A percentile compares a stretch with the other conserved stretches of the same genome.
These are phyloP conservation scores for Suhomyces pyralidae DNA, from an alignment of 805 yeast species.

Conservation along the genomic window DNA sequence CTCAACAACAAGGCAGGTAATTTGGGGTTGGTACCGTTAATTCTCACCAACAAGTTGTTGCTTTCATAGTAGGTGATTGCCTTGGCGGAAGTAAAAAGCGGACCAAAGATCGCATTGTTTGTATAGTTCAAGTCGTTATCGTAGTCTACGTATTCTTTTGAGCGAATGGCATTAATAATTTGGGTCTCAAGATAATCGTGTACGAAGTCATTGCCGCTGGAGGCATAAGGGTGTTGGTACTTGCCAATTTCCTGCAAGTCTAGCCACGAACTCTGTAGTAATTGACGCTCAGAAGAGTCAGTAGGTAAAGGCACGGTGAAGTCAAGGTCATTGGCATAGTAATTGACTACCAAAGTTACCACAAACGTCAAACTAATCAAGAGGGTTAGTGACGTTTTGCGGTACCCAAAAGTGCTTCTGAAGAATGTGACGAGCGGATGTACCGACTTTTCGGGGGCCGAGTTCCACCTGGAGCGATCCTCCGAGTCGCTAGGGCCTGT, in stretches of 20 bases:
- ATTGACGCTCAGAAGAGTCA: constrained; percentile 33
- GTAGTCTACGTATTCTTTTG: constrained; percentile 30
- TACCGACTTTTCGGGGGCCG: background rate
- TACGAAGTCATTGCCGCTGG: constrained; percentile 72
- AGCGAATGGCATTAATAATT: constrained; percentile 27
- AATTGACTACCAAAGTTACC: constrained; percentile 36
- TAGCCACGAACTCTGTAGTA: constrained; percentile 55
- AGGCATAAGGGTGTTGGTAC: constrained; percentile 73
- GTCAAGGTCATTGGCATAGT: constrained; percentile 36
- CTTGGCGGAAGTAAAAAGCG: constrained; percentile 43
- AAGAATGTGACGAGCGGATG: constrained; percentile 23
- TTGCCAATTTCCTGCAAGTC: constrained; percentile 68
- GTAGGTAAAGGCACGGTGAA: constrained; percentile 43
- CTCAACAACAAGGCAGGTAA: constrained; percentile 71
- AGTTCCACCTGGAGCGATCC: background rate
- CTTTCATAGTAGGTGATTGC: constrained; percentile 76
- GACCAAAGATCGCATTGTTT: constrained; percentile 49
- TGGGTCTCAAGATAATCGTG: constrained; percentile 58
- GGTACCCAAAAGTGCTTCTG: constrained; percentile 60
- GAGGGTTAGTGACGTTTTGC: constrained; percentile 67
- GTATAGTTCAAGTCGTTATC: constrained; percentile 41
- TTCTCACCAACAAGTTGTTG: constrained; percentile 71
- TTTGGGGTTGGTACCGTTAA: constrained; percentile 58
- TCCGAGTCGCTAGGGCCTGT: background rate
- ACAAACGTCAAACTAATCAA: constrained; percentile 49